Percentiles rank a stretch among this genome's conserved stretches.
phyloP scores from a whole-genome alignment of 1,284 basidiomycete genomes.

The Golubevia pallescens region DNA sequence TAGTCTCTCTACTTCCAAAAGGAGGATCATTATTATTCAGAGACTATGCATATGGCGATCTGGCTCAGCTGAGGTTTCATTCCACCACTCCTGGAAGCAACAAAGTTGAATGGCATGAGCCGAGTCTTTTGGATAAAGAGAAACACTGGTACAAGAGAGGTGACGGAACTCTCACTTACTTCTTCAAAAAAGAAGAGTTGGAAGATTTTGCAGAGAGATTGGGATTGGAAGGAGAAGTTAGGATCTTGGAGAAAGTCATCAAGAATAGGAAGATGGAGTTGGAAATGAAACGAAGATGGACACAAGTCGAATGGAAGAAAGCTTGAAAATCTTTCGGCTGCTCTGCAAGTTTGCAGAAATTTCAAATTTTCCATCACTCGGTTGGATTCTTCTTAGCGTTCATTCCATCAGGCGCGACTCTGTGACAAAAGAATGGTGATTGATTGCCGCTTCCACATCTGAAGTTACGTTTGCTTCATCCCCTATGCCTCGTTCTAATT shows the following conservation, averaged over 20 bases:
- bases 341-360: too few species aligned
- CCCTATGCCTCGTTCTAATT: too few species aligned
- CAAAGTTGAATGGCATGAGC: constrained; percentile 52
- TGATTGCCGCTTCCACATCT: too few species aligned
- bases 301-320: constrained; percentile 29
- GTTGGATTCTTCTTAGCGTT: too few species aligned
- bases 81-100: constrained; percentile 14
- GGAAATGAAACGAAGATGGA: constrained; percentile 21
- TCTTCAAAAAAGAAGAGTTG: constrained; percentile 54
- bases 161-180: constrained; percentile 65
- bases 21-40: constrained; percentile 57
- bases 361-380: too few species aligned
- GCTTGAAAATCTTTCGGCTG: too few species aligned
- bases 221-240: constrained; percentile 32
- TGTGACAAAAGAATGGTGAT: too few species aligned
- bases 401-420: too few species aligned
- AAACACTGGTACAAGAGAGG: constrained; percentile 49
- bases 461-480: too few species aligned
- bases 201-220: constrained; percentile 17
- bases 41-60: constrained; percentile 64
- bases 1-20: constrained; percentile 28
- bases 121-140: constrained; percentile 41
- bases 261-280: constrained; percentile 24
- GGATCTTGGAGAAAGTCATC: constrained; percentile 19
- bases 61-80: constrained; percentile 64